Evolutionary conservation across 768 basidiomycete genomes (phyloP).

Genomic region (Sarcodon sp.): DNA sequence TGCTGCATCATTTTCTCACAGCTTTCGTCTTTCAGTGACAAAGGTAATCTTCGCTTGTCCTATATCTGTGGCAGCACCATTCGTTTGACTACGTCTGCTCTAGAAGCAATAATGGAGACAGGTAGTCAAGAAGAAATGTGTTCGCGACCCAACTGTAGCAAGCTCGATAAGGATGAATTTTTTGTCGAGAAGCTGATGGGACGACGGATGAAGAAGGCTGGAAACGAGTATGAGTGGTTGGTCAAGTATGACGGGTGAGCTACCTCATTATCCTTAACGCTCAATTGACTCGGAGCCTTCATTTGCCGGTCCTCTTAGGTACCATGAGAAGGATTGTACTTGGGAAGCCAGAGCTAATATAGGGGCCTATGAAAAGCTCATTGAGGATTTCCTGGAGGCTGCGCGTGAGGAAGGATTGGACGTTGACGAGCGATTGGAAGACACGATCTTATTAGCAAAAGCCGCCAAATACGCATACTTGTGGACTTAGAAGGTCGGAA

Average conservation of each 20-base stretch:
- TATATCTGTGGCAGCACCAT: too few relatives aligned
- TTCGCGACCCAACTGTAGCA: not conserved
- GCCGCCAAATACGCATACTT: not conserved
- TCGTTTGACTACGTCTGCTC: too few relatives aligned
- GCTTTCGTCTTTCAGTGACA: too few relatives aligned
- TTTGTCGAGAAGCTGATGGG: not conserved
- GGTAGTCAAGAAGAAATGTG: not conserved
- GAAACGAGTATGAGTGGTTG: not conserved
- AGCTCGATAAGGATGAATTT: not conserved
- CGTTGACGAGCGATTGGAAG: not conserved
- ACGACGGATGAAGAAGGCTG: not conserved
- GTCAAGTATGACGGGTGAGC: not conserved
- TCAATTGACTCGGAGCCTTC: not conserved
- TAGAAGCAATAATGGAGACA: not conserved
- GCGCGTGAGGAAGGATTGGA: not conserved
- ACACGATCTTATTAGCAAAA: not conserved
- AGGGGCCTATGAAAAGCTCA: not conserved
- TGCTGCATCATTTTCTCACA: not conserved
- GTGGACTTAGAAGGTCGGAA: too few relatives aligned
- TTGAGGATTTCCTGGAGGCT: not conserved
- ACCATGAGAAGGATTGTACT: not conserved
- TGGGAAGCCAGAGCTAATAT: not conserved
- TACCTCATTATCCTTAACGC: not conserved
- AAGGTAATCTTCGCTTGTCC: too few relatives aligned
- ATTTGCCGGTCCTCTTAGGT: not conserved